Percentiles rank a stretch among this genome's conserved stretches.
These are phyloP conservation scores for Cladosporium sp. DNA, from an alignment of 2,329 filamentous ascomycete genomes.

Conservation along the genomic window DNA sequence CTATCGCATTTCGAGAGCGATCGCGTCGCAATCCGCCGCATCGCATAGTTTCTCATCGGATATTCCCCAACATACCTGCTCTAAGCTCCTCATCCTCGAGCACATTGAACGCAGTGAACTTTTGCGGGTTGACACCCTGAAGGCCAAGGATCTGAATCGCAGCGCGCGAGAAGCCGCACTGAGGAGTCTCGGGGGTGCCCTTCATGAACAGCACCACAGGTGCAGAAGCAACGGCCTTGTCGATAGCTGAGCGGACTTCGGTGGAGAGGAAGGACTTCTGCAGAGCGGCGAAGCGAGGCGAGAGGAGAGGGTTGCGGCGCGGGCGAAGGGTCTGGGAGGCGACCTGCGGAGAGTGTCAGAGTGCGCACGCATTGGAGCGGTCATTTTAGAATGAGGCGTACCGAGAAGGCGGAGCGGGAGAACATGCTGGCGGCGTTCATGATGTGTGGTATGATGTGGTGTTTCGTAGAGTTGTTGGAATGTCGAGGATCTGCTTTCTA, in stretches of 20 bases:
- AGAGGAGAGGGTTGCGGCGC: constrained; percentile 41
- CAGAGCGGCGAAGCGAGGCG: constrained; percentile 47
- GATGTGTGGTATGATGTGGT: constrained; percentile 1
- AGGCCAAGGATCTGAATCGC: constrained; percentile 92
- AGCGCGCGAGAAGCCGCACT: constrained; percentile 94
- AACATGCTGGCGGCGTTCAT: constrained; percentile 31
- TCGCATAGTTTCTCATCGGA: neutral
- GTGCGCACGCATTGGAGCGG: too few species aligned
- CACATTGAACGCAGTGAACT: constrained; percentile 98
- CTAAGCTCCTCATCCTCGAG: constrained; percentile 87
- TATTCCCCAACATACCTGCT: constrained; percentile 57
- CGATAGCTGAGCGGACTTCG: constrained; percentile 78
- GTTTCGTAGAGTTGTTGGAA: constrained; percentile 6
- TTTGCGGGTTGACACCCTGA: constrained; percentile 90
- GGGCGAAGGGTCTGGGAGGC: constrained; percentile 50
- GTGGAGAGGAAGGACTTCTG: constrained; percentile 72
- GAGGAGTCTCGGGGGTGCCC: constrained; percentile 90
- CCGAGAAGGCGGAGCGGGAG: constrained; percentile 32
- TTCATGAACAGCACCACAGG: constrained; percentile 99
- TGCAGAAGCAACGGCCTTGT: constrained; percentile 81
- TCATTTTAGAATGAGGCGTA: constrained; percentile 15
- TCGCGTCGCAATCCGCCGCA: neutral
- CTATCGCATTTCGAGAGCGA: neutral
- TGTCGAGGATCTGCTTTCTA: constrained; percentile 12
- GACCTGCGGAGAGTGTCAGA: constrained; percentile 36